phyloP scores from a whole-genome alignment of 2,329 filamentous ascomycete genomes.

The Acrodontium crateriforme region DNA sequence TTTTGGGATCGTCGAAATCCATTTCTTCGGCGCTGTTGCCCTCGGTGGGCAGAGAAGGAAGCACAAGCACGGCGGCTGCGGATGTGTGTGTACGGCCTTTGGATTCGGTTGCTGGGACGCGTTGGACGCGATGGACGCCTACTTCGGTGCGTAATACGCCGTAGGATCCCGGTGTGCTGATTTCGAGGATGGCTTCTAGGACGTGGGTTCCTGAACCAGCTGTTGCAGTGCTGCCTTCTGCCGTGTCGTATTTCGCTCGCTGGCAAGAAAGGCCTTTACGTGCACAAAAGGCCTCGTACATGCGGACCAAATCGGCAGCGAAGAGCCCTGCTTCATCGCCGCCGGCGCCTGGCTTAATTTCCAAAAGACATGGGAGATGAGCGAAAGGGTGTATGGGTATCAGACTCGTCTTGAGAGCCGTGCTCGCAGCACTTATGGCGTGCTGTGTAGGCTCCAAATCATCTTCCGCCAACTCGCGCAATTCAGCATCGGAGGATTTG shows the following conservation, averaged over 20 bases:
- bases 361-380: conserved; percentile 75
- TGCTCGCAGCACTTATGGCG: conserved; percentile 49
- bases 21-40: conserved; percentile 36
- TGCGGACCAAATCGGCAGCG: conserved; percentile 70
- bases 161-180: conserved; percentile 66
- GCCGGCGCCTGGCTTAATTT: conserved; percentile 83
- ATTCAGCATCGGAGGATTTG: conserved; percentile 40
- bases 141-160: conserved; percentile 72
- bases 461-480: conserved; percentile 45
- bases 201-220: conserved; percentile 48
- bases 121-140: conserved; percentile 89
- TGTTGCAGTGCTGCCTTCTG: conserved; percentile 41
- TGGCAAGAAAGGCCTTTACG: conserved; percentile 51
- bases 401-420: conserved; percentile 59
- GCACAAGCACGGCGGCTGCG: conserved; percentile 79
- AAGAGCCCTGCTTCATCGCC: conserved; percentile 87
- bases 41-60: conserved; percentile 59
- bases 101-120: conserved; percentile 79
- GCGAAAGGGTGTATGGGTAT: conserved; percentile 85
- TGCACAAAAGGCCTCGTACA: conserved; percentile 74
- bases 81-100: conserved; percentile 89
- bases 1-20: conserved; percentile 64
- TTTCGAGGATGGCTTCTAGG: conserved; percentile 76
- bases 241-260: conserved; percentile 66
- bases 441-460: conserved; percentile 57